Evolutionary conservation across 139 green algal genomes (phyloP).

Genomic region (Coccomyxa sp.): DNA sequence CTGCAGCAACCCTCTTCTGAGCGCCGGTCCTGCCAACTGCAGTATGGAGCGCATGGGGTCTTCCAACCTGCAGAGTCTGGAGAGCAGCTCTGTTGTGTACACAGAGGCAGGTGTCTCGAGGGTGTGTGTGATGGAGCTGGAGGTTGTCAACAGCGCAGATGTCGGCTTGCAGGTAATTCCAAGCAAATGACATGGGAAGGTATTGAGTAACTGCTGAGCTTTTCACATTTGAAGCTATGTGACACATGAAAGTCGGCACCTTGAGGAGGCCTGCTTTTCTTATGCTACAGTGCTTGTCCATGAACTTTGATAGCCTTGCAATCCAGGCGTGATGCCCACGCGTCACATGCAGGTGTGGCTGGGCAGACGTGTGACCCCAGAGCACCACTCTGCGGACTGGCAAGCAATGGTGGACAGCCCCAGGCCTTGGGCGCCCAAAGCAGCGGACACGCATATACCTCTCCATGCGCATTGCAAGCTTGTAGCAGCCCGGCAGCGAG

Average conservation of each 20-base stretch:
- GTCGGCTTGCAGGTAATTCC: constrained; percentile 16
- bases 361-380: not conserved
- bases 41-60: constrained; percentile 8
- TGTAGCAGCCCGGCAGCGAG: not conserved
- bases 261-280: no score
- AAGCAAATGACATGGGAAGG: no score
- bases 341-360: not conserved
- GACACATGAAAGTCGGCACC: not conserved
- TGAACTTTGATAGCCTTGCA: not conserved
- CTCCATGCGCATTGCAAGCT: not conserved
- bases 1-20: no score
- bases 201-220: no score
- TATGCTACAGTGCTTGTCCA: not conserved
- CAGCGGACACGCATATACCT: not conserved
- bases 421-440: not conserved
- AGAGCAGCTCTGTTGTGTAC: not conserved
- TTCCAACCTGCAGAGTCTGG: not conserved
- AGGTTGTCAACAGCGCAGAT: constrained; percentile 10
- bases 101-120: not conserved
- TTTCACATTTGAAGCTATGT: not conserved
- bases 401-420: not conserved
- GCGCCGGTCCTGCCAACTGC: constrained; percentile 2
- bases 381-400: not conserved
- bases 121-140: constrained; percentile 22
- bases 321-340: not conserved